phyloP scores from a whole-genome alignment of 805 yeast species.

The Wickerhamiella nectarea region DNA sequence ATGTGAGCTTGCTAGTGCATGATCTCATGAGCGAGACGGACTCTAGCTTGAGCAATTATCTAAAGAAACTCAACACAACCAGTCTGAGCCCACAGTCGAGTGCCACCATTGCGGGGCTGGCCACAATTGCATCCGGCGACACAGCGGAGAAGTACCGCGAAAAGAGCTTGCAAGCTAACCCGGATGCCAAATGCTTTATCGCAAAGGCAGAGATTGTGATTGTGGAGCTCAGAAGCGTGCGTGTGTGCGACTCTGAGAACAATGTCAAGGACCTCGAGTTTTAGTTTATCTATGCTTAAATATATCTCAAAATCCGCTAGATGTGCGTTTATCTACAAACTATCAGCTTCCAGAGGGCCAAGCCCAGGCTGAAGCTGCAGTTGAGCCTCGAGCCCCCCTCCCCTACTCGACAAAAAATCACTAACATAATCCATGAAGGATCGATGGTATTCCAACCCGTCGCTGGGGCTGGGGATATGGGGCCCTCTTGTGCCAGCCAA shows the following conservation, averaged over 20 bases:
- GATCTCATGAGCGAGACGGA: slow-evolving; percentile 53
- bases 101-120: slow-evolving; percentile 67
- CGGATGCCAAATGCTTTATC: slow-evolving; percentile 58
- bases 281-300: not conserved
- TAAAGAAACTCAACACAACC: slow-evolving; percentile 64
- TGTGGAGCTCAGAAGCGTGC: slow-evolving; percentile 49
- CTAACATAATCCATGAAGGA: not conserved
- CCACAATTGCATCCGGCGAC: slow-evolving; percentile 36
- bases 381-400: no score
- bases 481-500: slow-evolving; percentile 7
- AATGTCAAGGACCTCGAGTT: slow-evolving; percentile 11
- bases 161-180: slow-evolving; percentile 46
- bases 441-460: slow-evolving; percentile 1
- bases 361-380: no score
- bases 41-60: slow-evolving; percentile 38
- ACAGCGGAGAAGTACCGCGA: slow-evolving; percentile 49
- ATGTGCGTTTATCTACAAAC: no score
- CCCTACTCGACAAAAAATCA: no score
- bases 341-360: no score
- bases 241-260: slow-evolving; percentile 48
- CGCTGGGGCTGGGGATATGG: slow-evolving; percentile 6
- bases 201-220: slow-evolving; percentile 50
- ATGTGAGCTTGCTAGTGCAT: slow-evolving; percentile 72
- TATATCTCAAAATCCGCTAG: no score
- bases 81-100: slow-evolving; percentile 61